Conservation (phyloP, 2,329 filamentous ascomycete genomes). For the Dactylonectria estremocensis region DNA sequence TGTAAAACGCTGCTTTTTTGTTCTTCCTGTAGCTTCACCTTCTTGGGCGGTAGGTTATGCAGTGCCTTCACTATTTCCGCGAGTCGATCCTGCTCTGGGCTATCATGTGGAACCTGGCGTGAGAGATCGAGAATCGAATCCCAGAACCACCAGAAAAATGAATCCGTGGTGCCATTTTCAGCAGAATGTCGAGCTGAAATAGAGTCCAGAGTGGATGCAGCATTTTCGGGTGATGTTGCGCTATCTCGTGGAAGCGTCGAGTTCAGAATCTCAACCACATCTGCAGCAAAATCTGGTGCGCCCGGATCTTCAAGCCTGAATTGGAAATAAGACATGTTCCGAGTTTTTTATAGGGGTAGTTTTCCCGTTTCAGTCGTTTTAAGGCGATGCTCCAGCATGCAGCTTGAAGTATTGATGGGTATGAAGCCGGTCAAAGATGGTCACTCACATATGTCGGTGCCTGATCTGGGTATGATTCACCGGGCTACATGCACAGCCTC, state of each 20-base stretch:
- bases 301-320: slow-evolving; percentile 21
- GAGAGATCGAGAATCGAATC: slow-evolving; percentile 41
- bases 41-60: slow-evolving; percentile 14
- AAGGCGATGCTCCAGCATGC: too few relatives aligned
- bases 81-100: slow-evolving; percentile 33
- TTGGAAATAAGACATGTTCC: slow-evolving; percentile 4
- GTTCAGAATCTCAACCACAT: slow-evolving; percentile 30
- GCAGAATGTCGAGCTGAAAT: slow-evolving; percentile 8
- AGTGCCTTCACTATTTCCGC: slow-evolving; percentile 26
- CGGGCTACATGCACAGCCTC: too few relatives aligned
- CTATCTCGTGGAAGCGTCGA: neutral
- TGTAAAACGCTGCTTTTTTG: slow-evolving; percentile 17
- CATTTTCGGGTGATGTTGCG: neutral
- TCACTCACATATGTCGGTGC: too few relatives aligned
- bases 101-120: slow-evolving; percentile 39
- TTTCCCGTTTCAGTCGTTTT: too few relatives aligned
- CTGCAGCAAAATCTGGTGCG: slow-evolving; percentile 24
- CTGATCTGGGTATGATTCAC: too few relatives aligned
- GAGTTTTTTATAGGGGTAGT: neutral
- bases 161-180: slow-evolving; percentile 7
- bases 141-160: slow-evolving; percentile 45
- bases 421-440: too few relatives aligned
- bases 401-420: too few relatives aligned
- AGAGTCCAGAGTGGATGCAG: slow-evolving; percentile 23
- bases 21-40: neutral